A percentile compares a stretch with the other conserved stretches of the same genome.
Conservation (phyloP, 2,329 filamentous ascomycete species). For the Alternaria conjuncta region DNA sequence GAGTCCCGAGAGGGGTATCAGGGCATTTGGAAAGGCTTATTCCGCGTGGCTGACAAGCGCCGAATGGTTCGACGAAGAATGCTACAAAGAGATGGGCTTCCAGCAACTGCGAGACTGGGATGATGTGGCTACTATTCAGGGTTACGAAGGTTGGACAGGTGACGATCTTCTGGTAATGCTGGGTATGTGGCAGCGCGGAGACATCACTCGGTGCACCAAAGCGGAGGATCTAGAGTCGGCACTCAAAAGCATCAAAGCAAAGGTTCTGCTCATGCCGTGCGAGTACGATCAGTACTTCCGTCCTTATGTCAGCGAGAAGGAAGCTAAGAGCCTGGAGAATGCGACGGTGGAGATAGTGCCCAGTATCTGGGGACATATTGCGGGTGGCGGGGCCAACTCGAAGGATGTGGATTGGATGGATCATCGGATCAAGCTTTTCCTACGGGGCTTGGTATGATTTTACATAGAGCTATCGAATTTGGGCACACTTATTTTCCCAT, state of each 20-base stretch:
- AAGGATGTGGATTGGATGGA: conserved; percentile 39
- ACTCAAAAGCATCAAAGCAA: conserved; percentile 46
- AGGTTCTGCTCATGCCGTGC: conserved; percentile 49
- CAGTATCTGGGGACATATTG: conserved; percentile 52
- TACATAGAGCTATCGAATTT: background rate
- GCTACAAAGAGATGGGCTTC: conserved; percentile 46
- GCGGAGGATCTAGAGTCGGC: conserved; percentile 37
- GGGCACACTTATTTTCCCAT: background rate
- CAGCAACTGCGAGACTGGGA: conserved; percentile 32
- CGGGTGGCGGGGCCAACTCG: conserved; percentile 46
- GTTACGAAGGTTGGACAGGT: conserved; percentile 38
- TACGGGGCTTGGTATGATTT: conserved; percentile 3
- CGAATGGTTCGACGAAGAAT: conserved; percentile 50
- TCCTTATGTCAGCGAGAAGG: conserved; percentile 48
- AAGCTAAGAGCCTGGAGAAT: conserved; percentile 43
- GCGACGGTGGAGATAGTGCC: conserved; percentile 43
- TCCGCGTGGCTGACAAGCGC: conserved; percentile 51
- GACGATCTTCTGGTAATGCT: conserved; percentile 49
- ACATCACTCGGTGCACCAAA: conserved; percentile 42
- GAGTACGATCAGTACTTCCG: conserved; percentile 52
- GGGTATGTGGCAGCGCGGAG: conserved; percentile 53
- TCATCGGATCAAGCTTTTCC: conserved; percentile 16
- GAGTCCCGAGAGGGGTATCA: conserved; percentile 46
- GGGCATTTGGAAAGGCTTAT: conserved; percentile 50
- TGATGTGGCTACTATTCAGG: conserved; percentile 28